phyloP scores from a whole-genome alignment of 2,329 filamentous ascomycete species.

The Cladosporium colombiae region DNA sequence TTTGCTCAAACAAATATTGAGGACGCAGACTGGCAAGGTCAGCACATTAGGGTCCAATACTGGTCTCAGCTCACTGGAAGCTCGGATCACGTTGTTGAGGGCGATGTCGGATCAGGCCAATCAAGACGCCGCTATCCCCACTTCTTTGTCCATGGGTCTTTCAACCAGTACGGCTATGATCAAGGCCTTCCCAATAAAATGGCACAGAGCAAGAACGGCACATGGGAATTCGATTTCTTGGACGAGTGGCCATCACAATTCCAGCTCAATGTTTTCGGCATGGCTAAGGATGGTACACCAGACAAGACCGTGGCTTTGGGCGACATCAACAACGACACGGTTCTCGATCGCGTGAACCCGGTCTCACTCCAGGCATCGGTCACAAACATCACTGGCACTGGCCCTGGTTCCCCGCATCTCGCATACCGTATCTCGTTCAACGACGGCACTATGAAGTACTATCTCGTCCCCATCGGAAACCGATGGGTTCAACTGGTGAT shows the following conservation, averaged over 20 bases:
- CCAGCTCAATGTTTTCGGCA: constrained; percentile 67
- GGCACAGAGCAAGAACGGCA: constrained; percentile 48
- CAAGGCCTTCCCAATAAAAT: constrained; percentile 58
- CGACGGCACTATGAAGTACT: constrained; percentile 56
- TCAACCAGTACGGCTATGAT: constrained; percentile 66
- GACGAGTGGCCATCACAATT: constrained; percentile 63
- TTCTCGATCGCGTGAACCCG: constrained; percentile 64
- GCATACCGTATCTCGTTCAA: constrained; percentile 58
- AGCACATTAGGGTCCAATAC: constrained; percentile 65
- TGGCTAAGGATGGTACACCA: constrained; percentile 62
- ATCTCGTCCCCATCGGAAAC: constrained; percentile 56
- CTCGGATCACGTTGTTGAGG: constrained; percentile 61
- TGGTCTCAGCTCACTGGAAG: constrained; percentile 62
- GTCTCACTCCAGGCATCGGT: constrained; percentile 56
- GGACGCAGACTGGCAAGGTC: constrained; percentile 60
- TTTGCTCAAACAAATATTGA: constrained; percentile 59
- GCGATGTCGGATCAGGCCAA: constrained; percentile 50
- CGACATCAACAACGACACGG: constrained; percentile 62
- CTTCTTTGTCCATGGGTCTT: constrained; percentile 62
- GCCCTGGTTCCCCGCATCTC: constrained; percentile 56
- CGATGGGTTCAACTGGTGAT: constrained; percentile 56
- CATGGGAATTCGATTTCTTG: constrained; percentile 63
- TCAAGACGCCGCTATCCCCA: constrained; percentile 58
- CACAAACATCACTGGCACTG: constrained; percentile 58
- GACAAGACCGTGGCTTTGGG: constrained; percentile 62